Evolutionary conservation across 805 yeast genomes (phyloP).

Genomic region (Zygoascus flipseniorum): DNA sequence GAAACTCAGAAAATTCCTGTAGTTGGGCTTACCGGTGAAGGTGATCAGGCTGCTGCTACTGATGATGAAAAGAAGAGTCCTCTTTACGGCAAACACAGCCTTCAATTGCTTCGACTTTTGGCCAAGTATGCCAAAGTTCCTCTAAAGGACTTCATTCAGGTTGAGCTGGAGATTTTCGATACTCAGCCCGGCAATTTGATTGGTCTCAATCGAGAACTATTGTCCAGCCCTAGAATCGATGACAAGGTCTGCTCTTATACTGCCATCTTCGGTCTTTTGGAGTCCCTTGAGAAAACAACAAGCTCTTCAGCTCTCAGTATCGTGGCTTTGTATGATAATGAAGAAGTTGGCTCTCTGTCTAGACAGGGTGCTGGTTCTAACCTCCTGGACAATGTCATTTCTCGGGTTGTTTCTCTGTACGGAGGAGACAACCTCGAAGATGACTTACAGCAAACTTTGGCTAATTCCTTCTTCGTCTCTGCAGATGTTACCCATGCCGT

Average conservation of each 20-base stretch:
- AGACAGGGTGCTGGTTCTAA: slow-evolving; percentile 79
- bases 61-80: slow-evolving; percentile 55
- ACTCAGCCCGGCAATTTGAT: slow-evolving; percentile 70
- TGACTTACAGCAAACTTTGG: slow-evolving; percentile 36
- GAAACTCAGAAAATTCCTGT: slow-evolving; percentile 81
- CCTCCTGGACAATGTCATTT: slow-evolving; percentile 50
- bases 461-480: slow-evolving; percentile 67
- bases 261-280: slow-evolving; percentile 51
- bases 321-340: slow-evolving; percentile 67
- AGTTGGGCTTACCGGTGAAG: slow-evolving; percentile 42
- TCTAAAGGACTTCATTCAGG: slow-evolving; percentile 52
- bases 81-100: slow-evolving; percentile 55
- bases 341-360: slow-evolving; percentile 70
- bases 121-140: slow-evolving; percentile 48
- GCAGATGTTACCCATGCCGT: slow-evolving; percentile 77
- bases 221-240: slow-evolving; percentile 74
- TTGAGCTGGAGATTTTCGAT: slow-evolving; percentile 72
- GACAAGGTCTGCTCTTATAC: slow-evolving; percentile 75
- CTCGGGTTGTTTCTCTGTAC: slow-evolving; percentile 31
- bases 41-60: slow-evolving; percentile 34
- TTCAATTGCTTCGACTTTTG: slow-evolving; percentile 56
- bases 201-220: slow-evolving; percentile 63
- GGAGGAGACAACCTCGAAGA: slow-evolving; percentile 22
- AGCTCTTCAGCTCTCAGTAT: slow-evolving; percentile 32
- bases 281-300: slow-evolving; percentile 28